These are phyloP conservation scores for Meyerozyma elateridarum DNA, from an alignment of 1,139 yeast genomes.

Conservation along the genomic window DNA sequence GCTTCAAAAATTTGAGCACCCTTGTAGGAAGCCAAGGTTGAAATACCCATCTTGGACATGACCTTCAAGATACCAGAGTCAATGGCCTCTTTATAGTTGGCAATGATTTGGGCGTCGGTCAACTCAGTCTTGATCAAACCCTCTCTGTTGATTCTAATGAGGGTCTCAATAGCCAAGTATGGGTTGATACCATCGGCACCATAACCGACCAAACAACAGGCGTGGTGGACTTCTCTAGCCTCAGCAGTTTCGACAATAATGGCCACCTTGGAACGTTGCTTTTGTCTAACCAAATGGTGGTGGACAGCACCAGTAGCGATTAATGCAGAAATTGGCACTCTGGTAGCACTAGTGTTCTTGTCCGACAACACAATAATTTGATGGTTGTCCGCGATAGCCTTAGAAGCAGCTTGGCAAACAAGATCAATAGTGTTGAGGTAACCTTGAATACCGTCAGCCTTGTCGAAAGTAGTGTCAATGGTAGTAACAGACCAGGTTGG, in stretches of 20 bases:
- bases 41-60: slow-evolving; percentile 99
- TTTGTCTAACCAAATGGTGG: slow-evolving; percentile 92
- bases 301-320: slow-evolving; percentile 97
- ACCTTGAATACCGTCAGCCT: slow-evolving; percentile 78
- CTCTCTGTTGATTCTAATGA: slow-evolving; percentile 79
- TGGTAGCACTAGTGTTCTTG: slow-evolving; percentile 50
- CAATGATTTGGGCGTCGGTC: slow-evolving; percentile 55
- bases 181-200: slow-evolving; percentile 98
- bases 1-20: slow-evolving; percentile 99
- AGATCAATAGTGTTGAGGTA: slow-evolving; percentile 82
- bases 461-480: slow-evolving; percentile 88
- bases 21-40: slow-evolving; percentile 93
- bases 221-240: slow-evolving; percentile 96
- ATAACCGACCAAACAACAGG: slow-evolving; percentile 90
- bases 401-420: slow-evolving; percentile 82
- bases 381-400: slow-evolving; percentile 72
- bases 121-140: slow-evolving; percentile 63
- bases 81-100: slow-evolving; percentile 75
- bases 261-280: slow-evolving; percentile 95
- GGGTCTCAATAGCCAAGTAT: slow-evolving; percentile 85
- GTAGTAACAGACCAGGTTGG: slow-evolving; percentile 82
- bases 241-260: slow-evolving; percentile 89
- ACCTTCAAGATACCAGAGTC: slow-evolving; percentile 93
- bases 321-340: slow-evolving; percentile 82
- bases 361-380: slow-evolving; percentile 78